Percentiles rank a stretch among this genome's conserved stretches.
Evolutionary conservation across 1,284 basidiomycete genomes (phyloP).

Genomic region (Ustilago bromivora): DNA sequence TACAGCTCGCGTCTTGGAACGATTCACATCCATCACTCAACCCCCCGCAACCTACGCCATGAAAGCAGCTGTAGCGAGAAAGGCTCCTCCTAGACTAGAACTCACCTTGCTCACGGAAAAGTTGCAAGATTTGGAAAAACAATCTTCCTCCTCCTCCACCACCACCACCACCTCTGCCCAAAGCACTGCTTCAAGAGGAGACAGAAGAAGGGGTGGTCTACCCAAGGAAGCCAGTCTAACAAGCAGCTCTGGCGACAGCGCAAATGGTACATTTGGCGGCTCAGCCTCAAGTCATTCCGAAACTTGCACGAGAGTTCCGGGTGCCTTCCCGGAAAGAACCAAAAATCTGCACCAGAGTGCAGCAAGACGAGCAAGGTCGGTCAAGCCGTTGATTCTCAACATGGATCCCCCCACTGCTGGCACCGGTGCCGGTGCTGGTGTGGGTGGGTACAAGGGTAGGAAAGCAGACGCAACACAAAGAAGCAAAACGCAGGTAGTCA

Average conservation of each 20-base stretch:
- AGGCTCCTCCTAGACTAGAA: slow-evolving; percentile 36
- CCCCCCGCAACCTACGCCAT: not conserved
- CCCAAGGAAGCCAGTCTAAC: slow-evolving; percentile 13
- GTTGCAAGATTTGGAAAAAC: slow-evolving; percentile 29
- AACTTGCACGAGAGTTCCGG: slow-evolving; percentile 7
- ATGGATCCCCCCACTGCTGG: not conserved
- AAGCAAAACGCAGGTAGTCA: not conserved
- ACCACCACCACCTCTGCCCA: not conserved
- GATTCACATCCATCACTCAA: not conserved
- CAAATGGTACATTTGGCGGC: slow-evolving; percentile 26
- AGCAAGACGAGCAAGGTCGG: not conserved
- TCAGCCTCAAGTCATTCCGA: not conserved
- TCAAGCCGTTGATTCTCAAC: slow-evolving; percentile 25
- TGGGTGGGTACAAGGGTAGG: slow-evolving; percentile 15
- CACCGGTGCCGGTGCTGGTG: too few species aligned
- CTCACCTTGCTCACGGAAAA: slow-evolving; percentile 29
- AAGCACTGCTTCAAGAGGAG: too few species aligned
- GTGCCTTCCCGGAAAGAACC: slow-evolving; percentile 20
- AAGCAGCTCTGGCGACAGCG: not conserved
- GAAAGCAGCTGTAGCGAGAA: not conserved
- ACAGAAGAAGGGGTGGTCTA: not conserved
- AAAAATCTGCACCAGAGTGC: slow-evolving; percentile 14
- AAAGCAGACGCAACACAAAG: slow-evolving; percentile 1
- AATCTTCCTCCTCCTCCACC: slow-evolving; percentile 6
- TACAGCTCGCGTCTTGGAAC: slow-evolving; percentile 1